Evolutionary conservation across 2,329 filamentous ascomycete species (phyloP).

Genomic region (Epichloe uncinata): DNA sequence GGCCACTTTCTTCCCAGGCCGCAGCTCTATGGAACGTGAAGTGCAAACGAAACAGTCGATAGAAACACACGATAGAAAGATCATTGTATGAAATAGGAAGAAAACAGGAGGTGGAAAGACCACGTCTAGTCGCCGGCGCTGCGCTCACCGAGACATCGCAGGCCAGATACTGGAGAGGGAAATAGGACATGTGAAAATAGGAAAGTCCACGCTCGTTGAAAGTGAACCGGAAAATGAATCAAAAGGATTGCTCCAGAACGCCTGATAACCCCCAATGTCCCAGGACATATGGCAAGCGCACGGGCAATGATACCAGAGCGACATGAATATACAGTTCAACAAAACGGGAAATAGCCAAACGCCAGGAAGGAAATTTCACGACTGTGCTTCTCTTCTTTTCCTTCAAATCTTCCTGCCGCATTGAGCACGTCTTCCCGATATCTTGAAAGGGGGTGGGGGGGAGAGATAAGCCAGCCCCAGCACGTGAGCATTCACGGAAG

Average conservation of each 20-base stretch:
- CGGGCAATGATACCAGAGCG: background rate
- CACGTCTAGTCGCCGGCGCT: background rate
- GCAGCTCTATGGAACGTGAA: background rate
- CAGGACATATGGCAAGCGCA: background rate
- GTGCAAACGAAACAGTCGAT: background rate
- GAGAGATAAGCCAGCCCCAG: background rate
- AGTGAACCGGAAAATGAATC: background rate
- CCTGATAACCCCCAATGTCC: background rate
- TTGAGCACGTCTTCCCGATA: too few species aligned
- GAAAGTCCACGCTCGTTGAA: background rate
- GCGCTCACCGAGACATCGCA: background rate
- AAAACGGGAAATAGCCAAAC: too few species aligned
- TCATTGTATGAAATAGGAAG: background rate
- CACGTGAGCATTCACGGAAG: slow-evolving; percentile 1
- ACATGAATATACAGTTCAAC: background rate
- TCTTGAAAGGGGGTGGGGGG: background rate
- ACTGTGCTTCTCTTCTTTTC: background rate
- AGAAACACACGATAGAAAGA: background rate
- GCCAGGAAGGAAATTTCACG: background rate
- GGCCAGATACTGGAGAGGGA: background rate
- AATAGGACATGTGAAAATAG: background rate
- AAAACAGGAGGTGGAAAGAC: background rate
- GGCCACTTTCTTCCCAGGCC: background rate
- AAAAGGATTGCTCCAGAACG: background rate
- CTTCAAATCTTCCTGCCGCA: too few species aligned